Evolutionary conservation across 2,329 filamentous ascomycete genomes (phyloP), one percentile per base, ranked within the genome.

Genomic region (Incumbomyces delicatus): DNA sequence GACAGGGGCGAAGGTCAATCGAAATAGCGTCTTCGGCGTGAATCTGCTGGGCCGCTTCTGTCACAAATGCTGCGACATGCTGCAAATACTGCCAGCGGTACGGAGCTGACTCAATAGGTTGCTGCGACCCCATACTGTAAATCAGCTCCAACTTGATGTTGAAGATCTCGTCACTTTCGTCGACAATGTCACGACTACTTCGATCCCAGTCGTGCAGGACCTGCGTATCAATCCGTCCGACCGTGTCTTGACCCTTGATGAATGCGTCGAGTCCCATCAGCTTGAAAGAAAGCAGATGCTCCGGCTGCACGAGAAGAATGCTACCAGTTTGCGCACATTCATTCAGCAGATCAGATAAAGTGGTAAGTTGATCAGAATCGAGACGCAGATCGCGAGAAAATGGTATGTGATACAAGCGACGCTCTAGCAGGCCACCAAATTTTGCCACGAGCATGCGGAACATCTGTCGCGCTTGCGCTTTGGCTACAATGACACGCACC

Each of bases 111-210:
- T 38, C 35, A 14, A 38, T 10, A 18, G 35, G 35, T 12, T 18
- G 12, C 14, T 38, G 35, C 2, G 58, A 50, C 0, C 79, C 80
- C 53, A 82, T 73, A 0, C 78, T 81, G 48, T 84, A 83, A 1
- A 83, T 66, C 0, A 83, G 59, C 54, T 84, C 77, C 33, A 80
- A 81, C 39, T 74, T 76, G 3, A 73, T 68, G 36, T 70, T 76
- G 36, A 83, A 75, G 45, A 76, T 77, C 47, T 83, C 78, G 40
- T 85, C 81, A 33, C 75, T 79, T 58, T 85, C 79, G 47, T 84
- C 80, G 0, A 84, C 65, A 1, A 85, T 68, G 50, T 82, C 78
- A 0, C 77, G 64, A 0, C 71, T 66, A 1, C 60, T 49, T 0
- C 41, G 12, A 27, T 74, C 60, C 1, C 81, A 63, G 50, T 69